Percentiles rank a stretch among this genome's conserved stretches.
Evolutionary conservation across 1,284 basidiomycete genomes (phyloP).

Genomic region (Pyrrhoderma lamaoense): DNA sequence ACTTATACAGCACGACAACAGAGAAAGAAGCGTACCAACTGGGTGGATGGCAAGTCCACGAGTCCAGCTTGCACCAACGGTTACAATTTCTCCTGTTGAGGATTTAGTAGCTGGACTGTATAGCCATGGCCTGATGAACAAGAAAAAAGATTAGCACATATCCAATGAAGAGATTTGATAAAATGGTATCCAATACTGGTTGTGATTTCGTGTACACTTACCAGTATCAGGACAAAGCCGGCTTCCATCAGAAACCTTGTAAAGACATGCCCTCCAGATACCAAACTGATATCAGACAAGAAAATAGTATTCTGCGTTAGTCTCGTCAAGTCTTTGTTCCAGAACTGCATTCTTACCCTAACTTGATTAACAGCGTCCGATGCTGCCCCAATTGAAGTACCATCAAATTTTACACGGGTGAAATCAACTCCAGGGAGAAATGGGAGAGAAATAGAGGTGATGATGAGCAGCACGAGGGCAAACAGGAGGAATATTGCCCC

Average conservation of each 20-base stretch:
- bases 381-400: slow-evolving; percentile 25
- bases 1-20: slow-evolving; percentile 3
- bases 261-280: background rate
- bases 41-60: slow-evolving; percentile 67
- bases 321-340: too few relatives aligned
- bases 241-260: too few relatives aligned
- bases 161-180: background rate
- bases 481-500: slow-evolving; percentile 53
- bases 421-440: slow-evolving; percentile 58
- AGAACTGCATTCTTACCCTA: slow-evolving; percentile 41
- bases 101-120: slow-evolving; percentile 12
- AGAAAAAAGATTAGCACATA: background rate
- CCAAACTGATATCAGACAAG: too few relatives aligned
- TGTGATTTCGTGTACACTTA: too few relatives aligned
- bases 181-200: background rate
- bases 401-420: slow-evolving; percentile 44
- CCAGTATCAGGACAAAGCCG: too few relatives aligned
- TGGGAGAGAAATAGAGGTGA: slow-evolving; percentile 65
- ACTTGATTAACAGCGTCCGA: slow-evolving; percentile 36
- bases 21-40: slow-evolving; percentile 43
- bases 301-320: background rate
- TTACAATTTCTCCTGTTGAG: slow-evolving; percentile 14
- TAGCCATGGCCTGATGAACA: slow-evolving; percentile 15
- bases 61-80: slow-evolving; percentile 56
- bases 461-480: slow-evolving; percentile 58